Conservation (phyloP, 257 asterid species). For the Echites panduratus region DNA sequence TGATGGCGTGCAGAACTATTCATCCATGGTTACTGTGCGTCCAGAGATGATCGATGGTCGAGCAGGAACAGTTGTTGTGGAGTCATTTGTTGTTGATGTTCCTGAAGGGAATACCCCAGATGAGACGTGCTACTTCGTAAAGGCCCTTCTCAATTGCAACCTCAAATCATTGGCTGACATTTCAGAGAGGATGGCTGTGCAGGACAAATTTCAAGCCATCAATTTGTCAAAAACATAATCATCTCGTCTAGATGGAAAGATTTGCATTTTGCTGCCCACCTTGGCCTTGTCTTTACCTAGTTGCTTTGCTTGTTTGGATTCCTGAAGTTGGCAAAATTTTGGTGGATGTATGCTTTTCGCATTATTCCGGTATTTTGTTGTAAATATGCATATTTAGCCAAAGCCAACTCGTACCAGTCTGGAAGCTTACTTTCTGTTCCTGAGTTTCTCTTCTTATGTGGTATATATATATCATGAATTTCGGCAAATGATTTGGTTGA, state of each 20-base stretch:
- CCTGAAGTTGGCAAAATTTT: conserved; percentile 1
- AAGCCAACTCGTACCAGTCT: neutral
- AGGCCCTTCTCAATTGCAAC: conserved; percentile 70
- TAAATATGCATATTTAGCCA: neutral
- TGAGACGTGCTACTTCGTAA: conserved; percentile 81
- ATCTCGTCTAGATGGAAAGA: neutral
- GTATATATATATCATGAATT: neutral
- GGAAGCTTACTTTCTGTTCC: neutral
- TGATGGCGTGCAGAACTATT: conserved; percentile 57
- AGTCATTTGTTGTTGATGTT: conserved; percentile 77
- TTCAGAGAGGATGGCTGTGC: conserved; percentile 74
- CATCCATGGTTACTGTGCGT: conserved; percentile 61
- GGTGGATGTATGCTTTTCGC: neutral
- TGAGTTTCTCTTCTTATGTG: neutral
- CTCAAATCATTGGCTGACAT: conserved; percentile 74
- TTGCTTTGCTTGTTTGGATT: conserved; percentile 4
- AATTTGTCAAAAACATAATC: neutral
- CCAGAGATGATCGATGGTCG: conserved; percentile 58
- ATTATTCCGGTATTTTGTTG: conserved; percentile 6
- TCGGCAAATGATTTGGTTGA: neutral
- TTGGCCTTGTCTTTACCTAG: neutral
- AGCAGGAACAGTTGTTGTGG: conserved; percentile 57
- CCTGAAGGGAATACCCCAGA: conserved; percentile 80
- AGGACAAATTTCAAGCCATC: conserved; percentile 18
- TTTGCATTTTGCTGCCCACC: no score